Evolutionary conservation across 805 yeast species (phyloP).

Genomic region (Starmerella etchellsii): DNA sequence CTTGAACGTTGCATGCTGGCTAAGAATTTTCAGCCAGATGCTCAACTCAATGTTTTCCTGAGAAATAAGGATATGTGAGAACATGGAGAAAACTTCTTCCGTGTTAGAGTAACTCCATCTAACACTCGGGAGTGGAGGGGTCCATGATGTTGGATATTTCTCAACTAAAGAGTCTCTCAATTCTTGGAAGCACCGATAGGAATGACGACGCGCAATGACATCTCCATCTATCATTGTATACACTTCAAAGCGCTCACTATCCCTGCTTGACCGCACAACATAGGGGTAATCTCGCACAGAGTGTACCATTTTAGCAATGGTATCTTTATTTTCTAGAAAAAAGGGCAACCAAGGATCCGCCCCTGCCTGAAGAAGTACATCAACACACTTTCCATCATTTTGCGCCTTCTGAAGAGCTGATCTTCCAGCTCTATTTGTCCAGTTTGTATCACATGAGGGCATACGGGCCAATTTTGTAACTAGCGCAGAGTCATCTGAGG

Average conservation of each 20-base stretch:
- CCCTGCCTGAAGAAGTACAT: conserved; percentile 37
- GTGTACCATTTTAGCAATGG: background rate
- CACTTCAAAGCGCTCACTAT: background rate
- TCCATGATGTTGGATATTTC: background rate
- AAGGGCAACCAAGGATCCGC: conserved; percentile 30
- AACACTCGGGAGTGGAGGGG: background rate
- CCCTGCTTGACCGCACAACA: background rate
- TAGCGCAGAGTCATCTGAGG: conserved; percentile 28
- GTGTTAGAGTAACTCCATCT: background rate
- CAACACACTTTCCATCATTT: background rate
- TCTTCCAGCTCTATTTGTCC: conserved; percentile 41
- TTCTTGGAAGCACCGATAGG: background rate
- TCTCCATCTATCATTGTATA: background rate
- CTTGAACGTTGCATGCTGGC: conserved; percentile 1
- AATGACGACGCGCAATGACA: background rate
- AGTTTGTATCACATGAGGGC: conserved; percentile 43
- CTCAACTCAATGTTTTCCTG: background rate
- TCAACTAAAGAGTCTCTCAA: background rate
- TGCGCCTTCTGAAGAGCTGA: conserved; percentile 36
- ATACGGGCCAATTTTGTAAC: conserved; percentile 2
- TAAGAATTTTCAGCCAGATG: conserved; percentile 4
- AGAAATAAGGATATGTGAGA: background rate
- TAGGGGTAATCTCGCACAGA: background rate
- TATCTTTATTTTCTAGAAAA: background rate
- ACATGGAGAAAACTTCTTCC: background rate